phyloP scores from a whole-genome alignment of 2,329 filamentous ascomycete species.

The Fusarium coffeatum region DNA sequence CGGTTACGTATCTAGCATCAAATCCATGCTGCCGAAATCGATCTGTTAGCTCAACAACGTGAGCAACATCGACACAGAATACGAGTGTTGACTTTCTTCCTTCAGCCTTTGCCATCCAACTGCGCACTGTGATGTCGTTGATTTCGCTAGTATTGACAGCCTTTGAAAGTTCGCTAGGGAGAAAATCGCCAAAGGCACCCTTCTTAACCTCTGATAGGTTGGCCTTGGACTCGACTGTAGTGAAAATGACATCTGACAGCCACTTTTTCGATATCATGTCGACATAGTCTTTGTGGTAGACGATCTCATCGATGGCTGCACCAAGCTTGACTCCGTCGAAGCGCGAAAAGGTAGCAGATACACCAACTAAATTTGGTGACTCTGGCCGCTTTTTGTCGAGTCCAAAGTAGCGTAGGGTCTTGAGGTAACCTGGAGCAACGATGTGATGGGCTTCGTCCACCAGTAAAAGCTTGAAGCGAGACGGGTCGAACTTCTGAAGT shows the following conservation, averaged over 20 bases:
- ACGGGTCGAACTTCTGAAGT: slow-evolving; percentile 84
- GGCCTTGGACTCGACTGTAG: slow-evolving; percentile 85
- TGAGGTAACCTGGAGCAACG: slow-evolving; percentile 83
- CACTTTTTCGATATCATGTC: slow-evolving; percentile 86
- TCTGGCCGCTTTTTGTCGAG: slow-evolving; percentile 61
- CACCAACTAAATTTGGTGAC: slow-evolving; percentile 80
- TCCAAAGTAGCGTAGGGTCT: slow-evolving; percentile 81
- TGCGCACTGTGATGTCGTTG: slow-evolving; percentile 86
- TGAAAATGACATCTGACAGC: slow-evolving; percentile 93
- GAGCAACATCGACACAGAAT: slow-evolving; percentile 91
- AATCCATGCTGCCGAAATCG: slow-evolving; percentile 82
- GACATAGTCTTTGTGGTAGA: slow-evolving; percentile 84
- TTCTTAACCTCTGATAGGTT: slow-evolving; percentile 79
- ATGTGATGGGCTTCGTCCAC: slow-evolving; percentile 99
- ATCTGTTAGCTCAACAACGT: slow-evolving; percentile 79
- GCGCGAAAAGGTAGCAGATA: slow-evolving; percentile 83
- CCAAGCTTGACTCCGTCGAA: slow-evolving; percentile 88
- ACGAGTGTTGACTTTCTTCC: slow-evolving; percentile 86
- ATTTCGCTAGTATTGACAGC: slow-evolving; percentile 84
- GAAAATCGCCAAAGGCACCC: slow-evolving; percentile 78
- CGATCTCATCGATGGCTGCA: slow-evolving; percentile 90
- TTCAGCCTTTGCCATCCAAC: slow-evolving; percentile 83
- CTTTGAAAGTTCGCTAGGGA: slow-evolving; percentile 77
- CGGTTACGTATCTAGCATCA: slow-evolving; percentile 88
- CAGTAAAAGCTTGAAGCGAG: slow-evolving; percentile 85